Percentiles rank a stretch among this genome's conserved stretches.
phyloP scores from a whole-genome alignment of 208 protist species.

The Crithidia expoeki region DNA sequence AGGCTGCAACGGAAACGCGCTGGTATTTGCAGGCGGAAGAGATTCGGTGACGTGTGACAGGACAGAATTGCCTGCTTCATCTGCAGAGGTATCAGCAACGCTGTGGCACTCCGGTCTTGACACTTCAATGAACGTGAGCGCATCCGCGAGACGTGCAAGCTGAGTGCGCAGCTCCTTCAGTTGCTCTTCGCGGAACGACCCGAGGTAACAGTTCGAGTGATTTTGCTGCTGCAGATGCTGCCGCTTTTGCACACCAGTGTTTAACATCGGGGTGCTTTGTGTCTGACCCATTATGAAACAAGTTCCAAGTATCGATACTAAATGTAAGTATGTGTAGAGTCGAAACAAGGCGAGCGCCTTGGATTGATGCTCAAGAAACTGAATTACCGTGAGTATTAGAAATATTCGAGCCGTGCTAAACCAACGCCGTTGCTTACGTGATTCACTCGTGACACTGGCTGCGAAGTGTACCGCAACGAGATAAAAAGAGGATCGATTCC shows the following conservation, averaged over 20 bases:
- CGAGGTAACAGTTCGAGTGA: not conserved
- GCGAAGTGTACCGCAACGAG: too few relatives aligned
- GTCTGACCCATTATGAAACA: conserved; percentile 16
- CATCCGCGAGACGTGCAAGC: conserved; percentile 4
- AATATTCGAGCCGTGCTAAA: too few relatives aligned
- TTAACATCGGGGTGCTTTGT: conserved; percentile 2
- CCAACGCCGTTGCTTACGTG: too few relatives aligned
- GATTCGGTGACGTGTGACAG: not conserved
- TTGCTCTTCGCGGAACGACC: conserved; percentile 2
- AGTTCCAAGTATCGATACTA: too few relatives aligned
- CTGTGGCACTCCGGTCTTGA: not conserved
- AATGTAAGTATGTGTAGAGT: too few relatives aligned
- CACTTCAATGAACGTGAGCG: not conserved
- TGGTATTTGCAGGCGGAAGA: not conserved
- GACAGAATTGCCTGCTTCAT: not conserved
- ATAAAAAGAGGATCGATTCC: too few relatives aligned
- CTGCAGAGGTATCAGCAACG: not conserved
- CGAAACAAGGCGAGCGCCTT: too few relatives aligned
- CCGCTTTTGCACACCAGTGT: not conserved
- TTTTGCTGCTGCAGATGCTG: not conserved
- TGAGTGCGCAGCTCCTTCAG: not conserved
- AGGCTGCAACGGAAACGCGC: conserved; percentile 6
- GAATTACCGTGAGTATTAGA: too few relatives aligned
- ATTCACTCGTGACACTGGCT: too few relatives aligned
- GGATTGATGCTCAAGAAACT: too few relatives aligned